Percentiles rank a stretch among this genome's conserved stretches.
These are phyloP conservation scores for Phyllosticta citribraziliensis DNA, from an alignment of 2,329 filamentous ascomycete genomes.

Conservation along the genomic window DNA sequence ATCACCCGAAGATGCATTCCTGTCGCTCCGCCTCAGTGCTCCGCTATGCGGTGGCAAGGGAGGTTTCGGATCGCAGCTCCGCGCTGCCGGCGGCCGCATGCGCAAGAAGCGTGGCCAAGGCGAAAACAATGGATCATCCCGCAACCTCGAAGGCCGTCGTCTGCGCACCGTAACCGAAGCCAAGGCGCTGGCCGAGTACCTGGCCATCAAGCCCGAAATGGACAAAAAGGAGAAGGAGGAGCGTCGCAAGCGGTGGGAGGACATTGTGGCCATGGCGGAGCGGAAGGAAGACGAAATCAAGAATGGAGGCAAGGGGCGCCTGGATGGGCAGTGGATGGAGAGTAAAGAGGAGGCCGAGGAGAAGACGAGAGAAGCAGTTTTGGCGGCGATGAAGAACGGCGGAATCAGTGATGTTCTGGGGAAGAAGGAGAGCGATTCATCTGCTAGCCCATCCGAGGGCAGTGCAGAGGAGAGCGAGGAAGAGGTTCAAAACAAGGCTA, in stretches of 20 bases:
- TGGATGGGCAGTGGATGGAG: conserved; percentile 92
- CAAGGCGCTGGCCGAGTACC: conserved; percentile 87
- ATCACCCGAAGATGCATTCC: conserved; percentile 51
- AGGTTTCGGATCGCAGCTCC: conserved; percentile 93
- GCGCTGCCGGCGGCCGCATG: conserved; percentile 96
- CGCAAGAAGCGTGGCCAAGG: conserved; percentile 75
- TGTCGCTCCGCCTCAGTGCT: conserved; percentile 71
- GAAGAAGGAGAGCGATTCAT: conserved; percentile 33
- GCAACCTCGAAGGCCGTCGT: conserved; percentile 84
- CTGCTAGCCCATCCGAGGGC: conserved; percentile 18
- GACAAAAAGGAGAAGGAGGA: conserved; percentile 87
- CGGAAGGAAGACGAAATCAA: conserved; percentile 73
- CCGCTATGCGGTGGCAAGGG: conserved; percentile 89
- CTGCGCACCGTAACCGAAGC: conserved; percentile 89
- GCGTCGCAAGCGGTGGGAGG: conserved; percentile 73
- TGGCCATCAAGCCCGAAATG: conserved; percentile 95
- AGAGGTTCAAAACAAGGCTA: conserved; percentile 19
- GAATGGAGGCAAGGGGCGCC: conserved; percentile 53
- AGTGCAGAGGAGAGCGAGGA: conserved; percentile 4
- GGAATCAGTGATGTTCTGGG: conserved; percentile 34
- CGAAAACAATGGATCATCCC: conserved; percentile 80
- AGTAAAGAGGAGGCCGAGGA: conserved; percentile 85
- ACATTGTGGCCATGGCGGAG: conserved; percentile 78
- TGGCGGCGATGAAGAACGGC: conserved; percentile 58
- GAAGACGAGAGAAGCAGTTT: conserved; percentile 67